phyloP scores from a whole-genome alignment of 164 flowering plant genomes.

The Stephania yunnanensis region DNA sequence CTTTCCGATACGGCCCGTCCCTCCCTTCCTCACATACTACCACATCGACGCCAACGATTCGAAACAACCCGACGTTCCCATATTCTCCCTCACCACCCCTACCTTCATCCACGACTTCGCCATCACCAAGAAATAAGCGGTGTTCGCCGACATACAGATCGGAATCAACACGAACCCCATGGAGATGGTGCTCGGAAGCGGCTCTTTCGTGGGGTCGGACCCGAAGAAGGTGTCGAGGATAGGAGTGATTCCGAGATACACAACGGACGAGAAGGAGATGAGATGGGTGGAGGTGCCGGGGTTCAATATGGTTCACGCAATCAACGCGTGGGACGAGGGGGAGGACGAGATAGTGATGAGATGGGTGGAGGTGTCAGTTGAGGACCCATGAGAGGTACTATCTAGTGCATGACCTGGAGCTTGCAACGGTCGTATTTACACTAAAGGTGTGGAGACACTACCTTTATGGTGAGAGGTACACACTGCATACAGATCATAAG shows the following conservation, averaged over 20 bases:
- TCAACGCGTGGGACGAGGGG: conserved; percentile 83
- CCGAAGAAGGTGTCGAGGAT: conserved; percentile 43
- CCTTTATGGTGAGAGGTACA: no score
- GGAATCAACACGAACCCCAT: conserved; percentile 45
- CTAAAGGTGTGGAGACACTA: no score
- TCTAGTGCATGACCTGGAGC: no score
- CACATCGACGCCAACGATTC: conserved; percentile 38
- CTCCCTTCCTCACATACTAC: conserved; percentile 61
- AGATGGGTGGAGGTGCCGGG: conserved; percentile 76
- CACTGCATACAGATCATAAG: no score
- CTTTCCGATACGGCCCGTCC: conserved; percentile 53
- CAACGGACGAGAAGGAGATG: conserved; percentile 53
- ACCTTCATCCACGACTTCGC: conserved; percentile 80
- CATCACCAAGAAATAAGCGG: conserved; percentile 52
- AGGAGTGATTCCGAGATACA: conserved; percentile 66
- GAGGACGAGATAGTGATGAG: no score
- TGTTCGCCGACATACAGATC: conserved; percentile 58
- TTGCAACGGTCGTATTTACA: no score
- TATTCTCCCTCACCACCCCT: conserved; percentile 45
- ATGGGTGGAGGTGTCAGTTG: no score
- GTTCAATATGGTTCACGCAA: conserved; percentile 55
- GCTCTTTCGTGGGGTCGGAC: conserved; percentile 46
- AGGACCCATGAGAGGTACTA: no score
- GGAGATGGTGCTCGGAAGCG: conserved; percentile 35
- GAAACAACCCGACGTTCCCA: conserved; percentile 54